phyloP scores from a whole-genome alignment of 1,284 basidiomycete genomes.

The Austroboletus novae-zelandiae region DNA sequence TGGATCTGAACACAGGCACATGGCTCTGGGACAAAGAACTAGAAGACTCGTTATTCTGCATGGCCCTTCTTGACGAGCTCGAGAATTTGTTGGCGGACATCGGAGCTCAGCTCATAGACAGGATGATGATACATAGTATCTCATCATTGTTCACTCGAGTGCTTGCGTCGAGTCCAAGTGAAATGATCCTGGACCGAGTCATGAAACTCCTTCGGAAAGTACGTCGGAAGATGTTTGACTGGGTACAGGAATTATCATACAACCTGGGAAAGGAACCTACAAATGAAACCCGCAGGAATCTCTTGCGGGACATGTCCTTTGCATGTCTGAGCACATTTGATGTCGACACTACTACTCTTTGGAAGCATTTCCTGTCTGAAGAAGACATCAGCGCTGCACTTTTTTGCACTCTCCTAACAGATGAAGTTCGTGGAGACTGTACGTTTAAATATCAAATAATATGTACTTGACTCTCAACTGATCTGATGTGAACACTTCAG shows the following conservation, averaged over 20 bases:
- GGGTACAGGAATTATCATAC: too few species aligned
- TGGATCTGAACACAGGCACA: too few species aligned
- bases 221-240: too few species aligned
- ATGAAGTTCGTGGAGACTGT: too few species aligned
- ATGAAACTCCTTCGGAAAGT: too few species aligned
- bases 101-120: conserved; percentile 33
- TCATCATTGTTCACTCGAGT: background rate
- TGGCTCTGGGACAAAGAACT: too few species aligned
- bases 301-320: too few species aligned
- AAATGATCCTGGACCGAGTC: too few species aligned
- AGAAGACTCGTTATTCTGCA: too few species aligned
- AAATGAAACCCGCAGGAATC: too few species aligned
- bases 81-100: conserved; percentile 25
- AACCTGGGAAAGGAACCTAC: background rate
- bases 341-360: background rate
- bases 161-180: background rate
- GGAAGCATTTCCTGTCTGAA: background rate
- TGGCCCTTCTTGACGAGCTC: too few species aligned
- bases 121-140: background rate
- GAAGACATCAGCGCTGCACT: conserved; percentile 11
- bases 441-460: background rate
- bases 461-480: background rate
- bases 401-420: conserved; percentile 31
- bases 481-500: conserved; percentile 4
- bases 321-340: background rate